Evolutionary conservation across 2,329 filamentous ascomycete genomes (phyloP).

Genomic region (Calonectria hawksworthii): DNA sequence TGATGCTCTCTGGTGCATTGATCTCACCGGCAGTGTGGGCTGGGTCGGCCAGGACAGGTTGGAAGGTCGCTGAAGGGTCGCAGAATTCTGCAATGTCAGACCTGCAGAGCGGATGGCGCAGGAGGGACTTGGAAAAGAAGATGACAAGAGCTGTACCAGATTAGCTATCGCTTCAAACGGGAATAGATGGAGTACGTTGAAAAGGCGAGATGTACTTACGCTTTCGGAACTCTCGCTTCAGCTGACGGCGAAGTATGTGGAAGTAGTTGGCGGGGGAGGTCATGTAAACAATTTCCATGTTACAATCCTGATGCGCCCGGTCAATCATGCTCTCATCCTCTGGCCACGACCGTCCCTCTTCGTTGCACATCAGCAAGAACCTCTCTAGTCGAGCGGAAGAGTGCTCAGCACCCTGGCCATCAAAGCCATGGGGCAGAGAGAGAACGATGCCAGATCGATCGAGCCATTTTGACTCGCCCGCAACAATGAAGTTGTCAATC

Average conservation of each 20-base stretch:
- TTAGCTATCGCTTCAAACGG: neutral
- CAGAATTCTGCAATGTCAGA: slow-evolving; percentile 91
- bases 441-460: slow-evolving; percentile 96
- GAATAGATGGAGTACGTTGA: neutral
- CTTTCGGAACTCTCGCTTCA: slow-evolving; percentile 98
- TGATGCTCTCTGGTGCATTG: slow-evolving; percentile 83
- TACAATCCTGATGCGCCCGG: slow-evolving; percentile 98
- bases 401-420: slow-evolving; percentile 97
- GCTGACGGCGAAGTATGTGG: slow-evolving; percentile 94
- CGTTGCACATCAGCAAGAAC: slow-evolving; percentile 95
- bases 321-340: slow-evolving; percentile 84
- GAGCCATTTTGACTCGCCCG: slow-evolving; percentile 97
- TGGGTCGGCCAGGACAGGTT: slow-evolving; percentile 92
- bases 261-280: slow-evolving; percentile 94
- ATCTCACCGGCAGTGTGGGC: slow-evolving; percentile 82
- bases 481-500: slow-evolving; percentile 97
- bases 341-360: slow-evolving; percentile 94
- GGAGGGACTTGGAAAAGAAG: slow-evolving; percentile 97
- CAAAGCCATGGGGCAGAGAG: slow-evolving; percentile 96
- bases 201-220: slow-evolving; percentile 71
- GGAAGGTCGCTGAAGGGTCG: slow-evolving; percentile 86
- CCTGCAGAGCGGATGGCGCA: slow-evolving; percentile 91
- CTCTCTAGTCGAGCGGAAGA: slow-evolving; percentile 96
- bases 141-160: slow-evolving; percentile 81
- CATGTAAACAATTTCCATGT: slow-evolving; percentile 98